Evolutionary conservation across 371 early-diverging fungal genomes (phyloP).

Genomic region (Nosema muscidifuracis): DNA sequence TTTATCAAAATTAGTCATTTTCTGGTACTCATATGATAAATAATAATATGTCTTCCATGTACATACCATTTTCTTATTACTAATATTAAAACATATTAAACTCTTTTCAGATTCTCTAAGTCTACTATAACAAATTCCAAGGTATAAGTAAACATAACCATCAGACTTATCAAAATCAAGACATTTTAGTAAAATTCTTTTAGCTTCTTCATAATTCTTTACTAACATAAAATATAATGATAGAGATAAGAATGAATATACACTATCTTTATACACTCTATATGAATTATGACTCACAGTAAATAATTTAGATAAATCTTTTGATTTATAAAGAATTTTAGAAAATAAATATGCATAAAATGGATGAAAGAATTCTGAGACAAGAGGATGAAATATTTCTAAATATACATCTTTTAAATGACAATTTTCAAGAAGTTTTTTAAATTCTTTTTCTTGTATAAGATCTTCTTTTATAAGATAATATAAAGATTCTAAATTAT

Average conservation of each 20-base stretch:
- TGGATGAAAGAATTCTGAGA: slow-evolving; percentile 10
- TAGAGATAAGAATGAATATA: slow-evolving; percentile 21
- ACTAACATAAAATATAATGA: slow-evolving; percentile 43
- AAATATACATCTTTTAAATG: background rate
- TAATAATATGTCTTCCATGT: slow-evolving; percentile 38
- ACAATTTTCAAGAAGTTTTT: background rate
- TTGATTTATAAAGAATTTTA: slow-evolving; percentile 6
- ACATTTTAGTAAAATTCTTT: slow-evolving; percentile 29
- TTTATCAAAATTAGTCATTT: slow-evolving; percentile 41
- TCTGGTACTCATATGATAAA: slow-evolving; percentile 50
- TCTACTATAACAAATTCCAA: slow-evolving; percentile 42
- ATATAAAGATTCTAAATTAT: slow-evolving; percentile 32
- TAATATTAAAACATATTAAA: slow-evolving; percentile 31
- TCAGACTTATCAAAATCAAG: slow-evolving; percentile 18
- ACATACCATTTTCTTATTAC: slow-evolving; percentile 27
- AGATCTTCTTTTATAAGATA: slow-evolving; percentile 21
- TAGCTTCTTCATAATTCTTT: slow-evolving; percentile 41
- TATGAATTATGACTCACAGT: slow-evolving; percentile 18
- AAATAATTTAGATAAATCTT: slow-evolving; percentile 11
- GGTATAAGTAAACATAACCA: slow-evolving; percentile 32
- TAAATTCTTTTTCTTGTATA: slow-evolving; percentile 8
- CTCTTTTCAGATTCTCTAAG: slow-evolving; percentile 45
- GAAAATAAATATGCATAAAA: slow-evolving; percentile 14
- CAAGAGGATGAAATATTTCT: slow-evolving; percentile 1
- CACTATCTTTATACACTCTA: slow-evolving; percentile 14